phyloP scores from a whole-genome alignment of 768 basidiomycete species.

The Pleurotus tuber-regium region DNA sequence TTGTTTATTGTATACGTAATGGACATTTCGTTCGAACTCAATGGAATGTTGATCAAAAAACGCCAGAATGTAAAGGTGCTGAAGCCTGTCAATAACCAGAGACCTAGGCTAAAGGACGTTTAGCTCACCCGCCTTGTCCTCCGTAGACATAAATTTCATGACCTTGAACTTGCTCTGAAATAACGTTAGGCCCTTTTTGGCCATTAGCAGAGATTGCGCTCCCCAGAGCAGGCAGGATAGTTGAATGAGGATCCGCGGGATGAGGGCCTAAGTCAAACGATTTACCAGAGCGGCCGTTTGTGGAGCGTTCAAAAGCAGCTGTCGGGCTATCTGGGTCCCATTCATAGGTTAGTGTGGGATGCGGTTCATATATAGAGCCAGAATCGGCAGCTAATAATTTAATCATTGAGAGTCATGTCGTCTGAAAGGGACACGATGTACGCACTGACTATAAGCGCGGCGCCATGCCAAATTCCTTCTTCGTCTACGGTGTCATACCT shows the following conservation, averaged over 20 bases:
- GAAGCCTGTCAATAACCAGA: background rate
- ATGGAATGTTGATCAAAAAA: conserved; percentile 81
- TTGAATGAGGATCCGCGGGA: conserved; percentile 70
- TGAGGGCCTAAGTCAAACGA: conserved; percentile 67
- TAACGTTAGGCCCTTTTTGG: conserved; percentile 30
- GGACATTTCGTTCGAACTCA: conserved; percentile 67
- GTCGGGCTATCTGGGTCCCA: conserved; percentile 61
- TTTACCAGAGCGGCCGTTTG: conserved; percentile 7
- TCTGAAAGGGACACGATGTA: conserved; percentile 22
- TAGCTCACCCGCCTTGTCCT: conserved; percentile 50
- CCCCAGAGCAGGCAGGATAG: conserved; percentile 30
- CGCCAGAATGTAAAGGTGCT: conserved; percentile 95
- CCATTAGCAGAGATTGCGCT: conserved; percentile 17
- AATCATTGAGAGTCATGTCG: conserved; percentile 5
- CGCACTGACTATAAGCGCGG: conserved; percentile 84
- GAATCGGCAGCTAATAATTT: conserved; percentile 61
- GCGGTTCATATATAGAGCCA: conserved; percentile 75
- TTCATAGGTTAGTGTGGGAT: conserved; percentile 64
- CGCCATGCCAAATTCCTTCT: conserved; percentile 81
- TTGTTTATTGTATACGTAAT: conserved; percentile 82
- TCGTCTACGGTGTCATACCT: conserved; percentile 87
- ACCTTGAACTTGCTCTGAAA: conserved; percentile 46
- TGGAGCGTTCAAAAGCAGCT: conserved; percentile 9
- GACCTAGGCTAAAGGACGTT: background rate
- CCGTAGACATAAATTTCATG: conserved; percentile 73